A percentile compares a stretch with the other conserved stretches of the same genome.
Conservation (phyloP, 176 grass and related monocot species). For the Eragrostis nindensis region DNA sequence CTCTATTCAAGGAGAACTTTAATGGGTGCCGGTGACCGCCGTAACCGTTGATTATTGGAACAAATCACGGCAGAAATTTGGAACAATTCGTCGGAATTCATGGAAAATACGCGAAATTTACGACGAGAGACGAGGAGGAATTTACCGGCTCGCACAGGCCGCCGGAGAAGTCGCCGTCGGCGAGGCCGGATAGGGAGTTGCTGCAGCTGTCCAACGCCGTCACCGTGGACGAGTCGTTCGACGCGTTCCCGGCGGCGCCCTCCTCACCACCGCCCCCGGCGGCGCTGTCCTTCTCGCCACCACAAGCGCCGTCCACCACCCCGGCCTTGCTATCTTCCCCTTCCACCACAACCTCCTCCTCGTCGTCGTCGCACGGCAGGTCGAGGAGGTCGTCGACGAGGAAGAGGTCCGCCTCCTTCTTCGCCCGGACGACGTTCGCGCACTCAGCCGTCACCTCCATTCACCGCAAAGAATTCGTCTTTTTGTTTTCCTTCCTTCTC, state of each 20-base stretch:
- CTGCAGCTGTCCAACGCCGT: conserved; percentile 84
- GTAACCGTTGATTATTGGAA: conserved; percentile 20
- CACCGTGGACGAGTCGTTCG: conserved; percentile 76
- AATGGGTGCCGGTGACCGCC: conserved; percentile 29
- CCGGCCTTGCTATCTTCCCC: conserved; percentile 2
- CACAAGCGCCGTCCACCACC: conserved; percentile 5
- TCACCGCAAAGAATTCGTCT: conserved; percentile 4
- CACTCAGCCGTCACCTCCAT: conserved; percentile 55
- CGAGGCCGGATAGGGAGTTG: conserved; percentile 75
- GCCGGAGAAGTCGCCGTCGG: conserved; percentile 65
- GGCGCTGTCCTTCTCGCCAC: conserved; percentile 5
- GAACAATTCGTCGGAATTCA: too few relatives aligned
- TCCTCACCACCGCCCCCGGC: conserved; percentile 21
- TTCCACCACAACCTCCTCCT: conserved; percentile 26
- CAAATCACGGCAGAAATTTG: not conserved
- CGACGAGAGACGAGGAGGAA: not conserved
- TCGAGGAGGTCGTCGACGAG: conserved; percentile 89
- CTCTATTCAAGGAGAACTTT: conserved; percentile 16
- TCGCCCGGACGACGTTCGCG: conserved; percentile 40
- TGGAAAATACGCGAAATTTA: not conserved
- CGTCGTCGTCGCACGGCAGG: conserved; percentile 74
- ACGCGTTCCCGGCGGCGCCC: conserved; percentile 41
- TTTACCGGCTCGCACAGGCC: conserved; percentile 88
- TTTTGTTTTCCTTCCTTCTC: not conserved
- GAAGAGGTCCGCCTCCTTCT: conserved; percentile 73